These are phyloP conservation scores for Clathrospora elynae DNA, from an alignment of 2,329 filamentous ascomycete genomes.

Conservation along the genomic window DNA sequence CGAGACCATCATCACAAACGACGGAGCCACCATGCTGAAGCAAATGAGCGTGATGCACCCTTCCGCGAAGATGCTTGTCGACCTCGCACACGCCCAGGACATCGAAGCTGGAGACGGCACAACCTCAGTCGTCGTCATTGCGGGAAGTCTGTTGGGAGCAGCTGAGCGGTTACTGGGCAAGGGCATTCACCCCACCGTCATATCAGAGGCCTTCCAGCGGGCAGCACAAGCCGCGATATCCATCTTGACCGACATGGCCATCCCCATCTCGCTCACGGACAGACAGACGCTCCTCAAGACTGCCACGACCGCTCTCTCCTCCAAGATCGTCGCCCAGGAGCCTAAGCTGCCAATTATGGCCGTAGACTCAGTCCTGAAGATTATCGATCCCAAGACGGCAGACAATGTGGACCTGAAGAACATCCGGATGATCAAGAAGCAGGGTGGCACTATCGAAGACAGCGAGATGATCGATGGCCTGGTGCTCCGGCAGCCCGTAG, in stretches of 20 bases:
- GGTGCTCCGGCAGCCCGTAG: conserved; percentile 86
- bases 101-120: conserved; percentile 98
- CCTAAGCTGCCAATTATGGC: conserved; percentile 98
- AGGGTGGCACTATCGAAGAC: conserved; percentile 97
- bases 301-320: conserved; percentile 94
- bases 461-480: conserved; percentile 96
- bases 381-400: conserved; percentile 92
- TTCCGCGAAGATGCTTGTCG: conserved; percentile 99
- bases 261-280: conserved; percentile 87
- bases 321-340: conserved; percentile 98
- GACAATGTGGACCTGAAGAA: conserved; percentile 97
- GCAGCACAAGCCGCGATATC: conserved; percentile 87
- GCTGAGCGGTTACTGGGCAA: conserved; percentile 89
- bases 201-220: conserved; percentile 96
- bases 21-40: conserved; percentile 98
- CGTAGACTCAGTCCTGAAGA: conserved; percentile 92
- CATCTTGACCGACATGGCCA: conserved; percentile 92
- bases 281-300: conserved; percentile 91
- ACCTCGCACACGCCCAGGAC: conserved; percentile 95
- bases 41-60: conserved; percentile 99
- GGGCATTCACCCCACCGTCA: conserved; percentile 93
- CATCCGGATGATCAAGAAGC: conserved; percentile 96
- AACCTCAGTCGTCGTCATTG: conserved; percentile 97
- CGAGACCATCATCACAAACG: conserved; percentile 98
- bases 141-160: conserved; percentile 89